Evolutionary conservation across 805 yeast genomes (phyloP), one percentile per base, ranked within the genome.

Genomic region (Candida ortonii): DNA sequence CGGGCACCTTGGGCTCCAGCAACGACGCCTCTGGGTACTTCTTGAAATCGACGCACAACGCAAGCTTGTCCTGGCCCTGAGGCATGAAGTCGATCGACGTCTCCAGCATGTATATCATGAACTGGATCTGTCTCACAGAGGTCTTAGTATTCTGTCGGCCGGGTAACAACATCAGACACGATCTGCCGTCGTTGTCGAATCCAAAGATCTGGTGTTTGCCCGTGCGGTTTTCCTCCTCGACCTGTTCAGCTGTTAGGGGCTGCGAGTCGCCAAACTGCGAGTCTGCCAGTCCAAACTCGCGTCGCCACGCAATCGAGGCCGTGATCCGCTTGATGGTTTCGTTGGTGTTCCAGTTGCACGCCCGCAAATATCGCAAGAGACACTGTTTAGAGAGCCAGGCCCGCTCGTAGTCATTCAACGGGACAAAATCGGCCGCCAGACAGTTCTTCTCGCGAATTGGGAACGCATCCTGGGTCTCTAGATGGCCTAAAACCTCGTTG

Each of bases 81-180:
- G 97, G 96, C 97, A 93, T 90, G 59, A 74, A 84, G 58, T 87
- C 94, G 34, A 90, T 88, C 29, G 86, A 95, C 39, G 87, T 73
- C 60, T 93, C 98, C 36, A 93, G 70, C 94, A 85, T 83, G 65
- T 71, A 90, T 6, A 93, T 96, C 58, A 93, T 67, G 58, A 86
- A 96, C 62, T 93, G 95, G 16, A 93, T 95, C 57, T 93, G 98
- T 50, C 89, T 74, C 40, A 78, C 79, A 2, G 93, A 76, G 1
- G 96, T 75, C 51, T 86, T 84, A n/a, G 98, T 93, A 65, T 93
- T 93, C 63, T 93, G 98, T 53, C 95, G 76, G n/a, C 97, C 97
- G 2, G 90, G 93, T 55, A 82, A 78, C 53, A 93, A 69, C 58
- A 88, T 87, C 29, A 93, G 66, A 54, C 96, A 90, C 5, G 98